Evolutionary conservation across 2,329 filamentous ascomycete species (phyloP), one percentile per base, ranked within the genome.

Genomic region (Salinomyces thailandicus): DNA sequence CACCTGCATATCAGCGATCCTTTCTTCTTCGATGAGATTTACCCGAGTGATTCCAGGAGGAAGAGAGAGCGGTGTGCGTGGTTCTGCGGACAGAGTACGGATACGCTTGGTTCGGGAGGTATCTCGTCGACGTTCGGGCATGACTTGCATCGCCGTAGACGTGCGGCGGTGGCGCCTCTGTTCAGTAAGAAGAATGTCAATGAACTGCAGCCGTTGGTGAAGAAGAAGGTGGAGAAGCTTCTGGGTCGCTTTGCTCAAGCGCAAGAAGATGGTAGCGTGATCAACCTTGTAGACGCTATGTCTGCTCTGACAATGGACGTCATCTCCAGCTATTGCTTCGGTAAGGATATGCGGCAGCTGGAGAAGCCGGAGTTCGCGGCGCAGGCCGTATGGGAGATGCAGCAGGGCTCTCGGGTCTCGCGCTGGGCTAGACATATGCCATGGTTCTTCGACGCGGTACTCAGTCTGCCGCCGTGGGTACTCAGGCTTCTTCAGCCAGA

Each of bases 1-100:
- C 64, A 71, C 39, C 50, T 72, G 44, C 57, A 62, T 2, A 62
- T 63, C 46, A 60, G 59, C 39, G 38, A 37, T 18, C 18, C 31
- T 8, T 14, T 17, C 6, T 36, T 26, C 28, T 40, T 26, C 26
- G 28, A 36, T 8, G 38, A 35, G 11, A 5, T 50, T 18, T 46
- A 48, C 37, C 32, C 41, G 16, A 33, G 54, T 6, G 32, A 29
- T 24, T 24, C 27, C 22, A 38, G 31, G 19, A 34, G 37, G 15
- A 33, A 40, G 20, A 43, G 36, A 33, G 38, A 34, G 18, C 13
- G 28, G 14, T 7, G 14, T 30, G 14, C 7, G n/a, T 24, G 20
- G 20, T 24, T 24, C 20, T 7, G 20, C 20, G 20, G 20, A 7
- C 20, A 24, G 20, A n/a, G n/a, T 30, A 13, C 6, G 27, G 13